Conservation (phyloP, 2,329 filamentous ascomycete genomes). For the Epicoccum sorghinum region DNA sequence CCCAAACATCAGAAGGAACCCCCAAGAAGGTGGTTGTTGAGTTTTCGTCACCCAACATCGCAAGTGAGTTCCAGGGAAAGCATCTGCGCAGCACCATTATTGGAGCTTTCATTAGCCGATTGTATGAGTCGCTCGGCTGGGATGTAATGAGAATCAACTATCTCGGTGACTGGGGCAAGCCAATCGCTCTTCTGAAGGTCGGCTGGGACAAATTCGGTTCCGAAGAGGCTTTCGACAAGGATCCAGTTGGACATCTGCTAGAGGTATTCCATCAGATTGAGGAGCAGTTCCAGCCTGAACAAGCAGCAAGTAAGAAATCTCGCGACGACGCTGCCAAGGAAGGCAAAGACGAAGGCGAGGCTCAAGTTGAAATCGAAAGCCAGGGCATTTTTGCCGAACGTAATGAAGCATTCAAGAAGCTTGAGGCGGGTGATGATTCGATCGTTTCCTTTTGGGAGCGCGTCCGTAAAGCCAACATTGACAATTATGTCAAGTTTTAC, state of each 20-base stretch:
- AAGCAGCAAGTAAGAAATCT: slow-evolving; percentile 63
- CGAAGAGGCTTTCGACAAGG: slow-evolving; percentile 65
- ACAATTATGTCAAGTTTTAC: slow-evolving; percentile 71
- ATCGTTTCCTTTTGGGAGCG: slow-evolving; percentile 68
- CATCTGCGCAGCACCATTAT: slow-evolving; percentile 72
- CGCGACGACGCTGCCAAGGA: slow-evolving; percentile 58
- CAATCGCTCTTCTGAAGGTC: slow-evolving; percentile 66
- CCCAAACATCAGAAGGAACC: slow-evolving; percentile 56
- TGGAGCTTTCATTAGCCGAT: slow-evolving; percentile 65
- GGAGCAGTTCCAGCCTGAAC: slow-evolving; percentile 62
- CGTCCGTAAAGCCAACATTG: slow-evolving; percentile 71
- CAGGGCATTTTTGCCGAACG: slow-evolving; percentile 40
- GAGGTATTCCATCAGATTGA: slow-evolving; percentile 73
- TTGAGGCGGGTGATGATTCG: slow-evolving; percentile 69
- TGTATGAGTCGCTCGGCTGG: slow-evolving; percentile 66
- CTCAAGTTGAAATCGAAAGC: slow-evolving; percentile 36
- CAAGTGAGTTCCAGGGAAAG: slow-evolving; percentile 71
- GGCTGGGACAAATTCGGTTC: slow-evolving; percentile 71
- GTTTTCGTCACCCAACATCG: slow-evolving; percentile 78
- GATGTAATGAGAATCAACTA: slow-evolving; percentile 69
- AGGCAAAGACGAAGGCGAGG: slow-evolving; percentile 52
- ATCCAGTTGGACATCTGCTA: slow-evolving; percentile 74
- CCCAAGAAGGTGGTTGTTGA: slow-evolving; percentile 68
- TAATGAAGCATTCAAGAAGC: slow-evolving; percentile 68
- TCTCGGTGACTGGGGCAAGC: slow-evolving; percentile 72